phyloP scores from a whole-genome alignment of 805 yeast genomes.

The Wickerhamomyces ciferrii region DNA sequence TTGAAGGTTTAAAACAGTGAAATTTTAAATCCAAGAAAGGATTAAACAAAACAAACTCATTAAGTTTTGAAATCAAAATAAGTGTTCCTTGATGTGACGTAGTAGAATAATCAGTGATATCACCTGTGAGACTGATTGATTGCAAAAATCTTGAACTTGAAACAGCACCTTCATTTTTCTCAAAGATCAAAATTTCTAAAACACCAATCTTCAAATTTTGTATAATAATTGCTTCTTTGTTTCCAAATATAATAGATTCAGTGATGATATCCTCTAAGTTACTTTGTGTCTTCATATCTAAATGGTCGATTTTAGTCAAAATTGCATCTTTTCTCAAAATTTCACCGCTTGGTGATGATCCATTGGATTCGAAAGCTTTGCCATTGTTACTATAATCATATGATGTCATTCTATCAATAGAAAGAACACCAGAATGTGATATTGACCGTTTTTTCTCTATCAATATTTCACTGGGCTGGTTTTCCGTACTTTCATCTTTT shows the following conservation, averaged over 20 bases:
- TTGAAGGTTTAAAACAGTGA: conserved; percentile 17
- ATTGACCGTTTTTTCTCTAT: conserved; percentile 25
- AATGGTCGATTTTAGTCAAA: conserved; percentile 52
- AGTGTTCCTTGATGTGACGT: conserved; percentile 39
- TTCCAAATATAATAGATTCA: conserved; percentile 36
- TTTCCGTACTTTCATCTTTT: not conserved
- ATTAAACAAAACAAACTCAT: conserved; percentile 38
- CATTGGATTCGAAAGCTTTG: conserved; percentile 36
- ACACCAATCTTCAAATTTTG: conserved; percentile 37
- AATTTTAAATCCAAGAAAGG: conserved; percentile 53
- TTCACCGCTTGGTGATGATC: conserved; percentile 36
- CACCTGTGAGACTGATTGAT: conserved; percentile 24
- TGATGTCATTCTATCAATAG: conserved; percentile 41
- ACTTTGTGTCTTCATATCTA: conserved; percentile 26
- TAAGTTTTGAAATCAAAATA: conserved; percentile 31
- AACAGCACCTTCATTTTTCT: conserved; percentile 25
- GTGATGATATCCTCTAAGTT: conserved; percentile 28
- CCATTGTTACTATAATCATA: conserved; percentile 36
- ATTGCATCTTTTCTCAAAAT: conserved; percentile 59
- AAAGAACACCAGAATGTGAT: conserved; percentile 33
- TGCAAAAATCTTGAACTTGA: conserved; percentile 28
- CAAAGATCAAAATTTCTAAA: conserved; percentile 47
- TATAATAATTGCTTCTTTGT: conserved; percentile 58
- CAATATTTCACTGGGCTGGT: conserved; percentile 7
- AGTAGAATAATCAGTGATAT: conserved; percentile 33